Evolutionary conservation across 768 basidiomycete genomes (phyloP).

Genomic region (Tricholoma bakamatsutake): DNA sequence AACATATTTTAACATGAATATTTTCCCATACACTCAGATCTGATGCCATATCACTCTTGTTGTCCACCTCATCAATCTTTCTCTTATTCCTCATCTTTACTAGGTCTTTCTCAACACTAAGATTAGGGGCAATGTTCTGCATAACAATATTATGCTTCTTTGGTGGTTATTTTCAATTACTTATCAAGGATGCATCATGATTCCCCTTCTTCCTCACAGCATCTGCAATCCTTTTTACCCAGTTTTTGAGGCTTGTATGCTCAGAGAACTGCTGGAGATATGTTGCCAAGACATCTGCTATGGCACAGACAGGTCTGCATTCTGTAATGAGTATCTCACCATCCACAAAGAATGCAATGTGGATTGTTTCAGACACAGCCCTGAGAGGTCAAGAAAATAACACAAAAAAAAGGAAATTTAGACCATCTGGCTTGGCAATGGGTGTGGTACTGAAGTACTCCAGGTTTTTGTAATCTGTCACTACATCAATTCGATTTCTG

Average conservation of each 20-base stretch:
- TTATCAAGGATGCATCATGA: neutral
- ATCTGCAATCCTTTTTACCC: neutral
- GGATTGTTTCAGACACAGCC: neutral
- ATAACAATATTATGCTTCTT: no score
- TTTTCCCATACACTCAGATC: neutral
- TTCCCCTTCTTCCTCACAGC: neutral
- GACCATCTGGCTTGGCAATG: no score
- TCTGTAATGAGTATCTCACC: neutral
- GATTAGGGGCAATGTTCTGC: no score
- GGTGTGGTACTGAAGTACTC: no score
- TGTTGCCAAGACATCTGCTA: neutral
- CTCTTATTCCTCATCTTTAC: neutral
- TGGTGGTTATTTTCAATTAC: no score
- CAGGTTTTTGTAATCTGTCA: no score
- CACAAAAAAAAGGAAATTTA: no score
- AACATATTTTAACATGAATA: neutral
- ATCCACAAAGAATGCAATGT: neutral
- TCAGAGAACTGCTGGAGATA: neutral
- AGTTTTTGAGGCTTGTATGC: neutral
- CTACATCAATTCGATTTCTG: no score
- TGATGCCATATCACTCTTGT: neutral
- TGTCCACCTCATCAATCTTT: neutral
- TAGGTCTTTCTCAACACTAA: neutral
- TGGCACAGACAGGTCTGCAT: neutral
- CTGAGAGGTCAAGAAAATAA: no score